Conservation (phyloP, 345 rosid genomes). For the Euphorbia lathyris region DNA sequence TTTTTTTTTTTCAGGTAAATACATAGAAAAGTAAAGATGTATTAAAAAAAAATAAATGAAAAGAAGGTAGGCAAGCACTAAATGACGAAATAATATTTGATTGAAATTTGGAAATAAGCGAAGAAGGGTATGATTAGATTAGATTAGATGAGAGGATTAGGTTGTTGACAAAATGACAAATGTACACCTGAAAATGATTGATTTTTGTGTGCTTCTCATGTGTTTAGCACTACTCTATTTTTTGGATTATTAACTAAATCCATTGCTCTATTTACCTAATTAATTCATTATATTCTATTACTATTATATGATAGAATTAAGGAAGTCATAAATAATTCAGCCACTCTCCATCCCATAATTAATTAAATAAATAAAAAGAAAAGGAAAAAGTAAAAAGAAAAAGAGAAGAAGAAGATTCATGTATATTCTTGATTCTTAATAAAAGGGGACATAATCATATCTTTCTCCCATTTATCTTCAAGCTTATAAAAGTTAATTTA, state of each 20-base stretch:
- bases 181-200: conserved; percentile 18
- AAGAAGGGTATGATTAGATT: background rate
- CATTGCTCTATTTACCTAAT: conserved; percentile 2
- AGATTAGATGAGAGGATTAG: background rate
- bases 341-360: background rate
- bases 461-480: conserved; percentile 7
- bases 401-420: background rate
- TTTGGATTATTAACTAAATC: conserved; percentile 15
- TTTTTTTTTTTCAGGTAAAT: no score
- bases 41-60: no score
- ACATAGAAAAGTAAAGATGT: no score
- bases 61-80: background rate
- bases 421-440: no score
- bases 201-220: conserved; percentile 11
- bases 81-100: background rate
- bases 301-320: no score
- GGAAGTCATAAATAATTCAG: background rate
- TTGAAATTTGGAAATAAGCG: background rate
- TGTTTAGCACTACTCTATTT: conserved; percentile 25
- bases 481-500: background rate
- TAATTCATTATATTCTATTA: no score
- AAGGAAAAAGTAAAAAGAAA: background rate
- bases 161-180: background rate
- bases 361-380: no score
- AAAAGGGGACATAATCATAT: conserved; percentile 38